A percentile compares a stretch with the other conserved stretches of the same genome.
These are phyloP conservation scores for Mycena indigotica DNA, from an alignment of 768 basidiomycete species.

Conservation along the genomic window DNA sequence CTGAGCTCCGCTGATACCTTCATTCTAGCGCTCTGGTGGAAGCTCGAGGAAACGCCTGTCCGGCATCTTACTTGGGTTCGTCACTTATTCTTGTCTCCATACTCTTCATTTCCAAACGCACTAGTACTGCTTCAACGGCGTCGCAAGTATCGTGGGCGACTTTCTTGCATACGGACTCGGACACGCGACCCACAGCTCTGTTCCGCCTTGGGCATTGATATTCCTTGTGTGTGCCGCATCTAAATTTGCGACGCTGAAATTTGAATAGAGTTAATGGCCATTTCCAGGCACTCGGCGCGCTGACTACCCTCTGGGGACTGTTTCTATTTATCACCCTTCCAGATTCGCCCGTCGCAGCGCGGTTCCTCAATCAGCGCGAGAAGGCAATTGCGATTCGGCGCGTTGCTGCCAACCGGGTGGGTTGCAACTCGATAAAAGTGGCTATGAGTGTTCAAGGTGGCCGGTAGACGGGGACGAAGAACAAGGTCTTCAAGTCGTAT, in stretches of 20 bases:
- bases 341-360: slow-evolving; percentile 36
- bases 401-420: slow-evolving; percentile 32
- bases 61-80: slow-evolving; percentile 33
- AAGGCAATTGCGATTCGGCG: slow-evolving; percentile 38
- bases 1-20: neutral
- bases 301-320: slow-evolving; percentile 31
- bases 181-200: slow-evolving; percentile 23
- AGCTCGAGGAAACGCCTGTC: slow-evolving; percentile 29
- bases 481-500: slow-evolving; percentile 37
- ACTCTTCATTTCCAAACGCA: neutral
- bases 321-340: slow-evolving; percentile 36
- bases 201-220: slow-evolving; percentile 33
- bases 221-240: slow-evolving; percentile 25
- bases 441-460: too few relatives aligned
- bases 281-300: slow-evolving; percentile 23
- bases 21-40: slow-evolving; percentile 29
- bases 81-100: neutral
- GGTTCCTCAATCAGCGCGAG: slow-evolving; percentile 33
- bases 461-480: slow-evolving; percentile 33
- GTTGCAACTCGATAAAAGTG: neutral
- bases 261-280: too few relatives aligned
- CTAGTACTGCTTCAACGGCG: slow-evolving; percentile 24
- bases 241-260: too few relatives aligned
- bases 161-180: slow-evolving; percentile 31
- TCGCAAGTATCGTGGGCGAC: slow-evolving; percentile 29